Base-by-base conservation (phyloP, 2,329 filamentous ascomycete species). In the Fusarium abutilonis region DNA sequence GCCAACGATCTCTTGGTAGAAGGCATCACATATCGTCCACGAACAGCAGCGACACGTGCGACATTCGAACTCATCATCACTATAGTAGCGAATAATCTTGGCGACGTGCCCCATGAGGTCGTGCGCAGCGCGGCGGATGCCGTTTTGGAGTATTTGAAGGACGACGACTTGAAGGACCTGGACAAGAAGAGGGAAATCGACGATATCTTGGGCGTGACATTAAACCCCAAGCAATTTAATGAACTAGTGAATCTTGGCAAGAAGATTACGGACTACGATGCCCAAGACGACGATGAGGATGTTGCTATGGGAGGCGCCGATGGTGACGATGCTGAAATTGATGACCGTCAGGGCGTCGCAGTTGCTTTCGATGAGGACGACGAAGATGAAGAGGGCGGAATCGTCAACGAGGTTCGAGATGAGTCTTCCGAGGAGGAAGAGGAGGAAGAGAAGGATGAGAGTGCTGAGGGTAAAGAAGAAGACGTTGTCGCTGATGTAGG, bases 121-220 rank as follows among this genome's bases (percentile, higher is more conserved):
- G 92, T 96, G 40, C 87, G 92, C 68, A 99, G 95, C 76, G 96
- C 95, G 14, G 94, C 95, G 13, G 95, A 99, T 75, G 93, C 91
- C 4, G 88, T 93, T 3, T 76, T 99, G 49, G 95, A 99, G 74
- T 92, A 90, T 63, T 81, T 99, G 40, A 99, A 99, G 77, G 93
- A 98, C 69, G 93, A 97, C 63, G 90, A 93, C 63, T 82, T 97
- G 80, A 98, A 98, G 76, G 95, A 99, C 74, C 91, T 96, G 58
- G 95, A 99, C 75, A 97, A 96, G 82, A 99, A 99, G 82, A 97
- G 93, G 78, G 93, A 97, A 75, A 87, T 98, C 39, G 95, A 99
- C 70, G 95, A 98, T 65, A 87, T 98, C 57, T 77, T 99, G 38
- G 95, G 94, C n/a, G 85, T 85, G 32, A 87, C 88, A 1, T 86